phyloP scores from a whole-genome alignment of 1,284 basidiomycete genomes.

The Ustilago bromivora region DNA sequence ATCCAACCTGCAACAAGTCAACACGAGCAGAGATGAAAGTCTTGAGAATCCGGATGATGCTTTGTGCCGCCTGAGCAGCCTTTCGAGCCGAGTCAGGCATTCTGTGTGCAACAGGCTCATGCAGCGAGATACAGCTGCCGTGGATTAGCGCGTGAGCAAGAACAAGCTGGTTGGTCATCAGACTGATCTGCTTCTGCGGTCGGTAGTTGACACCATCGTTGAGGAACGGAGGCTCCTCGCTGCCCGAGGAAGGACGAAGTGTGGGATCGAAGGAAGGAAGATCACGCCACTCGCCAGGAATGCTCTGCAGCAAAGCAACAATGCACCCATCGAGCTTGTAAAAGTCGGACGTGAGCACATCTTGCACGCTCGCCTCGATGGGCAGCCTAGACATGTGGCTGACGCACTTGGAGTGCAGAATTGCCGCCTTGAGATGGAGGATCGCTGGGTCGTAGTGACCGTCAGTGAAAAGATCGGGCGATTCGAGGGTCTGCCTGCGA shows the following conservation, averaged over 20 bases:
- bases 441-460: constrained; percentile 49
- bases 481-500: constrained; percentile 50
- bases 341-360: constrained; percentile 46
- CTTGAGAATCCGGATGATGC: constrained; percentile 52
- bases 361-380: constrained; percentile 32
- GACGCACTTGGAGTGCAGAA: constrained; percentile 48
- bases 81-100: constrained; percentile 44
- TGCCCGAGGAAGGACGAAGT: constrained; percentile 17
- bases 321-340: constrained; percentile 39
- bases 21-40: constrained; percentile 43
- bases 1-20: constrained; percentile 40
- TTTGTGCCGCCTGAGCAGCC: constrained; percentile 39
- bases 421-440: constrained; percentile 52
- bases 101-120: constrained; percentile 51
- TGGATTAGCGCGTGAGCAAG: constrained; percentile 46
- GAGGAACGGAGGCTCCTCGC: constrained; percentile 38
- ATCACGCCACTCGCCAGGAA: constrained; percentile 48
- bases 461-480: constrained; percentile 48
- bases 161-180: constrained; percentile 51
- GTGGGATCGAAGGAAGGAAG: constrained; percentile 32
- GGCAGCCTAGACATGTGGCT: constrained; percentile 50
- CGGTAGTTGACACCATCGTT: constrained; percentile 50
- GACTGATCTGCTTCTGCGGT: constrained; percentile 40
- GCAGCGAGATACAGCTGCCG: constrained; percentile 47
- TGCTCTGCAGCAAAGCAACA: constrained; percentile 34